A percentile compares a stretch with the other conserved stretches of the same genome.
Conservation (phyloP, 768 basidiomycete species). For the Guyanaporus albipodus region DNA sequence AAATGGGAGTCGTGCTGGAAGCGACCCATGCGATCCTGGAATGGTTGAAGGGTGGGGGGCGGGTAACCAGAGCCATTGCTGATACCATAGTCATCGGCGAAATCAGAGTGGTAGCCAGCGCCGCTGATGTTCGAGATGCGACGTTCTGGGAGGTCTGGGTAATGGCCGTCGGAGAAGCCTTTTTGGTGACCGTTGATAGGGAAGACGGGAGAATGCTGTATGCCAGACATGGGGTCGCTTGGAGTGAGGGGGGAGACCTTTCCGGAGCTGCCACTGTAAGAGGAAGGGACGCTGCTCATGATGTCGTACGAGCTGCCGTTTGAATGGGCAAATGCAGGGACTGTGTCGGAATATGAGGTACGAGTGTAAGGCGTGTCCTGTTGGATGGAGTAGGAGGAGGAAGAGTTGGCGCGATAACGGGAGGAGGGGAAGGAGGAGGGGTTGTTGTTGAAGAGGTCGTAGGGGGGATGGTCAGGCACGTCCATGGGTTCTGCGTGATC, state of each 20-base stretch:
- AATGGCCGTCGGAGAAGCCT: conserved; percentile 53
- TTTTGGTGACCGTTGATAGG: conserved; percentile 43
- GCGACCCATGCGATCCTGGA: conserved; percentile 53
- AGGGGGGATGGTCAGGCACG: conserved; percentile 52
- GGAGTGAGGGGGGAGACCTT: conserved; percentile 77
- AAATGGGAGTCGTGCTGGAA: conserved; percentile 56
- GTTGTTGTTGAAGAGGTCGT: conserved; percentile 60
- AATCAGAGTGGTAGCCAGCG: conserved; percentile 52
- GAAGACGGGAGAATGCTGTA: conserved; percentile 55
- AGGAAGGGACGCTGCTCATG: conserved; percentile 58
- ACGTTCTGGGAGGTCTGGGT: conserved; percentile 59
- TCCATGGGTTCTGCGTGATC: conserved; percentile 55
- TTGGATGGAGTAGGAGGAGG: conserved; percentile 58
- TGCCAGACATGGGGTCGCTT: conserved; percentile 53
- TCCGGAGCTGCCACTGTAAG: conserved; percentile 55
- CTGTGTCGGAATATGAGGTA: conserved; percentile 54
- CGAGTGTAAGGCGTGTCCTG: conserved; percentile 59
- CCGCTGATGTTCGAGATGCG: conserved; percentile 46
- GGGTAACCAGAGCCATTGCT: conserved; percentile 44
- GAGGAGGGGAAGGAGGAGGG: conserved; percentile 46
- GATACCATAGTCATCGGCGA: conserved; percentile 61
- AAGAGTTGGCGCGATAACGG: conserved; percentile 69
- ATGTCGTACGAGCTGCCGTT: conserved; percentile 60
- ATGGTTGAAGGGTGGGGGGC: conserved; percentile 51
- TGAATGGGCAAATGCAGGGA: conserved; percentile 53